phyloP scores from a whole-genome alignment of 1,139 yeast genomes.

The Saccharomyces pastorianus region DNA sequence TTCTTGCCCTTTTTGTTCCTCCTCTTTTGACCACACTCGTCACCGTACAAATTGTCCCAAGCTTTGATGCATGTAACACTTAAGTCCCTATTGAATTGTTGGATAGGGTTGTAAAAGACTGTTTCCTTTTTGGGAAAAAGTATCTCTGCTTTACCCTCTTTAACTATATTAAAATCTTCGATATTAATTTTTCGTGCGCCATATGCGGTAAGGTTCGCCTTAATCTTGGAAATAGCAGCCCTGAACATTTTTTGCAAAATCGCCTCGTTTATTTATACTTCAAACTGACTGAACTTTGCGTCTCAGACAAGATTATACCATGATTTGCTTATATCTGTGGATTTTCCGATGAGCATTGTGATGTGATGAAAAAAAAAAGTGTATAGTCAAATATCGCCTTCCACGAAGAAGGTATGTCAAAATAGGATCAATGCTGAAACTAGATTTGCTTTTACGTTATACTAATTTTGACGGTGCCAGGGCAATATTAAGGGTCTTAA shows the following conservation, averaged over 20 bases:
- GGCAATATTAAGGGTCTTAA: too few species aligned
- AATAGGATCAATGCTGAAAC: too few species aligned
- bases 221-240: slow-evolving; percentile 23
- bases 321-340: neutral
- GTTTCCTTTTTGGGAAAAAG: slow-evolving; percentile 66
- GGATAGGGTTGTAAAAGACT: slow-evolving; percentile 93
- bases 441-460: too few species aligned
- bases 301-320: neutral
- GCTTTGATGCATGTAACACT: slow-evolving; percentile 81
- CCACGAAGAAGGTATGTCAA: too few species aligned
- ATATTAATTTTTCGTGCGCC: slow-evolving; percentile 15
- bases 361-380: neutral
- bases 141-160: slow-evolving; percentile 77
- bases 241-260: slow-evolving; percentile 17
- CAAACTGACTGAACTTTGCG: too few species aligned
- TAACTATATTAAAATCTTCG: slow-evolving; percentile 41
- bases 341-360: neutral
- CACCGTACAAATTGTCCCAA: slow-evolving; percentile 55
- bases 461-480: too few species aligned
- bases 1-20: slow-evolving; percentile 26
- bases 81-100: slow-evolving; percentile 89
- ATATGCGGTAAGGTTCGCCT: slow-evolving; percentile 8
- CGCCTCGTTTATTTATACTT: neutral
- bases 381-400: too few species aligned
- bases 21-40: slow-evolving; percentile 32